phyloP scores from a whole-genome alignment of 2,329 filamentous ascomycete species.

The Fusarium piperis region DNA sequence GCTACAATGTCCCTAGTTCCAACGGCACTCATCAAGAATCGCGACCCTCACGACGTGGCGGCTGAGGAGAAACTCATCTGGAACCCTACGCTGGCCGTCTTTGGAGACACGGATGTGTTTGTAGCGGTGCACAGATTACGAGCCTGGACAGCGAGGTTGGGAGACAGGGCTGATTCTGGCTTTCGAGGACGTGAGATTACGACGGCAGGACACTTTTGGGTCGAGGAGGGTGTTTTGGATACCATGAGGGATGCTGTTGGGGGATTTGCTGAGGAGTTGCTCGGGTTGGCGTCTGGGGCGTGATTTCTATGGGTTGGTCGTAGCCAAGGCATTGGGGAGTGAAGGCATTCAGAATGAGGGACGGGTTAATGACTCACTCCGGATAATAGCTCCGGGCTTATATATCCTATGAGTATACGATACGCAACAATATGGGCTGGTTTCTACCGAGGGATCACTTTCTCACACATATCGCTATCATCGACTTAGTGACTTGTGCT shows the following conservation, averaged over 20 bases:
- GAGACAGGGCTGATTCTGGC: constrained; percentile 51
- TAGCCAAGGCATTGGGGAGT: not conserved
- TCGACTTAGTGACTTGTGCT: not conserved
- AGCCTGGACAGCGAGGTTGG: constrained; percentile 70
- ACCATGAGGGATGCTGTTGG: constrained; percentile 40
- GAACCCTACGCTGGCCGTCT: constrained; percentile 74
- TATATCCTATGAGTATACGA: not conserved
- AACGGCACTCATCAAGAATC: constrained; percentile 36
- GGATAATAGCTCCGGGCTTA: not conserved
- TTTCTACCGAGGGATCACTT: not conserved
- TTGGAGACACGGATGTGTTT: constrained; percentile 80
- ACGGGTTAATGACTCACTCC: not conserved
- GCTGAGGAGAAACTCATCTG: constrained; percentile 66
- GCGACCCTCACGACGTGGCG: constrained; percentile 38
- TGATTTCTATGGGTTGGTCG: not conserved
- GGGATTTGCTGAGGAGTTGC: constrained; percentile 40
- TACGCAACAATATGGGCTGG: not conserved
- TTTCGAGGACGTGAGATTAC: constrained; percentile 61
- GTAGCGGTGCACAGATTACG: constrained; percentile 71
- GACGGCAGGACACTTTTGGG: constrained; percentile 71
- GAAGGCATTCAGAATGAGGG: not conserved
- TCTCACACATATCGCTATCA: not conserved
- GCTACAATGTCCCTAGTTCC: constrained; percentile 68
- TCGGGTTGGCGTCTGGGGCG: constrained; percentile 3
- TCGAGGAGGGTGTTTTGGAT: constrained; percentile 60